Base-by-base conservation (phyloP, 1,284 basidiomycete species). In the Cryptococcus floricola region DNA sequence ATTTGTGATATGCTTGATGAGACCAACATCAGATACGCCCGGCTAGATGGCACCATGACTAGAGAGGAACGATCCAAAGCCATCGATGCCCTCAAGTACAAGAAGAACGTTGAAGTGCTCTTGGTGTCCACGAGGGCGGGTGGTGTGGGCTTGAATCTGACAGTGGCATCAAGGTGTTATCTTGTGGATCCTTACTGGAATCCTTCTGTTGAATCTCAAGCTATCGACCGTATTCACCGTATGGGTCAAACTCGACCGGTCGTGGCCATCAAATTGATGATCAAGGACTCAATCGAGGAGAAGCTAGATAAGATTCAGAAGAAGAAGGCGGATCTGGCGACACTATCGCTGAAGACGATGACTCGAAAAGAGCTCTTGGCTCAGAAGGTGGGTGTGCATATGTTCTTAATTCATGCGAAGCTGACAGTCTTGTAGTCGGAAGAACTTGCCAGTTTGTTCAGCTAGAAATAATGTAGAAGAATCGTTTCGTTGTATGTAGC, bases 121-220 rank as follows among this genome's bases (percentile, higher is more conserved):
- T 83, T 99, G 34, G 92, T 98, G 65, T 96, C 91, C 69, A 81
- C 98, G 63, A 89, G 95, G 70, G 96, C 96, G 2, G 96, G 96
- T 54, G 96, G 96, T 50, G 96, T 99, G 2, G 96, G 93, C 25
- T 79, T 98, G 57, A 98, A 97, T 74, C 82, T 97, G 52, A 93
- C 91, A 1, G 85, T 89, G n/a, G 91, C 91, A 19, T 88, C 88
- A 66, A 84, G 94, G 31, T 91, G 92, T 19, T 96, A 95, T 74
- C 80, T 96, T 44, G 89, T 97, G 84, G 93, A 97, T 76, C 93
- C 93, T 42, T 95, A 94, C 75, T 96, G 92, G 91, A 97, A 97
- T 69, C 94, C 94, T 18, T 92, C 92, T 12, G 93, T 96, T 7
- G 93, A 97, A 80, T 91, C 93, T 69, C 93, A 96, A 77, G 92